These are phyloP conservation scores for Aspergillus unguis DNA, from an alignment of 2,329 filamentous ascomycete genomes.

Conservation along the genomic window DNA sequence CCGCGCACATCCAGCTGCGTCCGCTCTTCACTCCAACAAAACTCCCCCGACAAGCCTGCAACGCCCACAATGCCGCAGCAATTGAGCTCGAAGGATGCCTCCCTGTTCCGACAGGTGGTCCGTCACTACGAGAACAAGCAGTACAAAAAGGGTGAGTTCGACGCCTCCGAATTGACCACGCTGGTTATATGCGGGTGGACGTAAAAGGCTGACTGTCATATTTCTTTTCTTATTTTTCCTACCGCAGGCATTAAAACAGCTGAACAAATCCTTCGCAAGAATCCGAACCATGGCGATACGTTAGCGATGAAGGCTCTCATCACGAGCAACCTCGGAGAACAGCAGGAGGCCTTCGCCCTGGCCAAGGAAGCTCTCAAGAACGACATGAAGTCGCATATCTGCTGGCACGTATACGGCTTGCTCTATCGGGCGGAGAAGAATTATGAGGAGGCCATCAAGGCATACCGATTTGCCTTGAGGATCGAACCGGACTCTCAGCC, in stretches of 20 bases:
- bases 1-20: conserved; percentile 36
- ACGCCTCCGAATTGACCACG: conserved; percentile 10
- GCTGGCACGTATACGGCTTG: conserved; percentile 98
- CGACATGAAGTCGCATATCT: conserved; percentile 99
- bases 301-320: conserved; percentile 99
- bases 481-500: conserved; percentile 92
- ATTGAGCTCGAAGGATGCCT: conserved; percentile 75
- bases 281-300: conserved; percentile 94
- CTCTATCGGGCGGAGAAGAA: conserved; percentile 94
- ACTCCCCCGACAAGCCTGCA: conserved; percentile 21
- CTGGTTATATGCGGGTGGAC: conserved; percentile 10
- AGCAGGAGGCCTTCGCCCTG: conserved; percentile 88
- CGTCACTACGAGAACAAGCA: conserved; percentile 98
- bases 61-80: conserved; percentile 45
- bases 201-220: conserved; percentile 20
- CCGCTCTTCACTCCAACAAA: conserved; percentile 26
- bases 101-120: conserved; percentile 91
- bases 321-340: conserved; percentile 86
- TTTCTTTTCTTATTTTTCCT: conserved; percentile 14
- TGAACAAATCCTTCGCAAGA: conserved; percentile 93
- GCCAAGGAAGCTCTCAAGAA: conserved; percentile 89
- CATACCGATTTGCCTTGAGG: conserved; percentile 91
- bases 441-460: conserved; percentile 98
- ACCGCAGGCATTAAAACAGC: conserved; percentile 78
- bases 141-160: conserved; percentile 72